Evolutionary conservation across 2,329 filamentous ascomycete species (phyloP), one percentile per base, ranked within the genome.

Genomic region (Bretziella fagacearum): DNA sequence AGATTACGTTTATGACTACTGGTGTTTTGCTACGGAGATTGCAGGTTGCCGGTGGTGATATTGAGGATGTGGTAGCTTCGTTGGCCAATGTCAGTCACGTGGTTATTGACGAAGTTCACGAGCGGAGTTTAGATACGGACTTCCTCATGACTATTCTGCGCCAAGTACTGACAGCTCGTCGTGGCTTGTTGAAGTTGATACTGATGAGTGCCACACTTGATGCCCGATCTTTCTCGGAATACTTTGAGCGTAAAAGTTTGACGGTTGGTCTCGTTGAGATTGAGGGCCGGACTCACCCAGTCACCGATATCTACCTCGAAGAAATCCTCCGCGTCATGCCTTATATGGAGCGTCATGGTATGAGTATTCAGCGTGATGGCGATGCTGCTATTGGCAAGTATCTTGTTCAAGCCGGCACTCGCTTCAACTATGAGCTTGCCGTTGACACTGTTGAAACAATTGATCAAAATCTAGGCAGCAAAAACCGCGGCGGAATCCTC

Each of bases 131-230:
- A 7, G 91, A 96, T 57, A 95, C 87, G 0, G 89, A 98, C 59
- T 95, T 98, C 57, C 67, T 96, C 7, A 70, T 98, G 45, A 86
- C 87, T 36, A 71, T 98, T 44, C 67, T 98, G 27, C 77, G 85
- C 47, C 83, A 94, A 58, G 84, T 94, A 5, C 63, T 95, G 53
- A 73, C 71, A 49, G 69, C 70, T 54, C 73, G 83, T 42, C 79
- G 77, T 55, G 83, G 93, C 52, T 71, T 94, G 30, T 66, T 96
- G 30, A 94, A 89, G 60, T 72, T 96, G 33, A 78, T 98, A 10
- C 69, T 98, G 29, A 98, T 98, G 91, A 94, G 85, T 62, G 89
- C 89, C 2, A 98, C 89, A 1, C 74, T 96, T 2, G 87, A 98
- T 61, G 86, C 89, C 1, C 73, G 78, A 1, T 77, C 86, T 0